Evolutionary conservation across 495 filamentous ascomycete genomes (phyloP).

Genomic region (Aspergillus sparsus): DNA sequence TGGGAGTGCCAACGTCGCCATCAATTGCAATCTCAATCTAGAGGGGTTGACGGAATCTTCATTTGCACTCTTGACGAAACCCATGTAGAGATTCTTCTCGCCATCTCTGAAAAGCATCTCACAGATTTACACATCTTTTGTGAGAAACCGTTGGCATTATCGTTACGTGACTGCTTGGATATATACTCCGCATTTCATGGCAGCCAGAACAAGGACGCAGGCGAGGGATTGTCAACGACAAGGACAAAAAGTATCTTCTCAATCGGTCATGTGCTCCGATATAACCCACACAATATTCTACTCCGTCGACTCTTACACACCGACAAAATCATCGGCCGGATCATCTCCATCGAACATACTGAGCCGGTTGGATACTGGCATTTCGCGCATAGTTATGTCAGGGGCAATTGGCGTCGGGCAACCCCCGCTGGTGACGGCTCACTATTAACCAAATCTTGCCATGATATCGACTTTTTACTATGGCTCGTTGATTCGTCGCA

Average conservation of each 20-base stretch:
- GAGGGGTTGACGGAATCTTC: constrained; percentile 72
- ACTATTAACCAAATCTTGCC: constrained; percentile 89
- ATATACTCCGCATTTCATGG: constrained; percentile 62
- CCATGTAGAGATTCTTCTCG: constrained; percentile 76
- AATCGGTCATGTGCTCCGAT: constrained; percentile 77
- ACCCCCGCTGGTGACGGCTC: constrained; percentile 53
- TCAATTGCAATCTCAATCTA: no score
- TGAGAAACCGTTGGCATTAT: constrained; percentile 90
- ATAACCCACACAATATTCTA: constrained; percentile 86
- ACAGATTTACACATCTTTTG: constrained; percentile 75
- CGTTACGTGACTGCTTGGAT: constrained; percentile 68
- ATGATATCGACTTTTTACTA: constrained; percentile 87
- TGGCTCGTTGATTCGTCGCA: constrained; percentile 64
- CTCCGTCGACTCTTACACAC: constrained; percentile 75
- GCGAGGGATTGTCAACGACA: no score
- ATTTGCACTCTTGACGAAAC: constrained; percentile 88
- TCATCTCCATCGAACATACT: constrained; percentile 82
- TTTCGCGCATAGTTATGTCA: constrained; percentile 89
- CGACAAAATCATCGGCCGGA: constrained; percentile 73
- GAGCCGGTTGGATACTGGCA: constrained; percentile 98
- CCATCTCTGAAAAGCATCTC: constrained; percentile 58
- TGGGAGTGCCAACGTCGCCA: background rate
- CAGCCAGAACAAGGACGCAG: no score
- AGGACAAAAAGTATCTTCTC: constrained; percentile 58
- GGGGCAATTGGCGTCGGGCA: constrained; percentile 89